Evolutionary conservation across 345 rosid species (phyloP).

Genomic region (Dovyalis caffra): DNA sequence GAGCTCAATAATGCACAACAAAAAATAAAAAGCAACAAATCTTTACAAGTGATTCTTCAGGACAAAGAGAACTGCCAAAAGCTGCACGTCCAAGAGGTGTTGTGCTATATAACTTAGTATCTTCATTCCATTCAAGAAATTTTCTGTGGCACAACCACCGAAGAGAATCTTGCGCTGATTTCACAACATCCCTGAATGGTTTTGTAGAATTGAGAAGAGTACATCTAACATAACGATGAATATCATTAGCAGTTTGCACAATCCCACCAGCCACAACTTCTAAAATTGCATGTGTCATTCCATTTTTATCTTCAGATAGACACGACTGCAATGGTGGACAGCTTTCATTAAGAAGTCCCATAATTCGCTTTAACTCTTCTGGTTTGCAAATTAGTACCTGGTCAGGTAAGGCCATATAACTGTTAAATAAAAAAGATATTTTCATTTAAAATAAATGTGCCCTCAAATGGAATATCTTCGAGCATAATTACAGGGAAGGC

Average conservation of each 20-base stretch:
- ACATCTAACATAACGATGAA: slow-evolving; percentile 92
- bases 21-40: slow-evolving; percentile 18
- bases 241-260: slow-evolving; percentile 89
- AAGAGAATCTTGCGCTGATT: slow-evolving; percentile 98
- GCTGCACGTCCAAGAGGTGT: slow-evolving; percentile 96
- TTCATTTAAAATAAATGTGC: background rate
- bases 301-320: slow-evolving; percentile 95
- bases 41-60: slow-evolving; percentile 94
- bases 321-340: slow-evolving; percentile 92
- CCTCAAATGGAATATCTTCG: slow-evolving; percentile 1
- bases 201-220: slow-evolving; percentile 95
- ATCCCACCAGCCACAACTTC: slow-evolving; percentile 99
- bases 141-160: slow-evolving; percentile 90
- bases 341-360: slow-evolving; percentile 72
- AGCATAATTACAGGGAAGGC: background rate
- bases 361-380: slow-evolving; percentile 80
- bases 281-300: slow-evolving; percentile 98
- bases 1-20: background rate
- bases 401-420: slow-evolving; percentile 16
- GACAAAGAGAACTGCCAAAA: slow-evolving; percentile 98
- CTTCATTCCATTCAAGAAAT: slow-evolving; percentile 95
- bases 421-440: background rate
- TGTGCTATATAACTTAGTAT: slow-evolving; percentile 74
- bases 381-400: slow-evolving; percentile 89
- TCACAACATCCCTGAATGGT: slow-evolving; percentile 89